A percentile compares a stretch with the other conserved stretches of the same genome.
Evolutionary conservation across 805 yeast genomes (phyloP).

Genomic region (Kluyveromyces starmeri): DNA sequence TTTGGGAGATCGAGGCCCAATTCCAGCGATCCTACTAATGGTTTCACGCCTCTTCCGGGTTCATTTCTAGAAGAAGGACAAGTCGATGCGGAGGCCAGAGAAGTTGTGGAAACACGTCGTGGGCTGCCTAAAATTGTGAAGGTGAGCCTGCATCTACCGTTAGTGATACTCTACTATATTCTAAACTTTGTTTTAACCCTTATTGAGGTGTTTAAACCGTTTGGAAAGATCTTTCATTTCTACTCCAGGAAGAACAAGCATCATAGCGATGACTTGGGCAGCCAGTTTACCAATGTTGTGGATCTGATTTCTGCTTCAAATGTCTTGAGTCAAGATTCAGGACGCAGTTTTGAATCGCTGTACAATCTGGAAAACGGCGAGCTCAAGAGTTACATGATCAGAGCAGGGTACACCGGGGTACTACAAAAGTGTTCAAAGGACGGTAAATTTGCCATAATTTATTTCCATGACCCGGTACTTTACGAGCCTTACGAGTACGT

Average conservation of each 20-base stretch:
- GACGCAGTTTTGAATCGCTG: constrained; percentile 20
- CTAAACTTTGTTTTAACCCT: constrained; percentile 9
- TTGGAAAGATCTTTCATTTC: constrained; percentile 16
- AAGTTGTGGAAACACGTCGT: no score
- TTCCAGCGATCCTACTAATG: no score
- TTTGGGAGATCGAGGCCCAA: background rate
- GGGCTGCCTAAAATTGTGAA: constrained; percentile 5
- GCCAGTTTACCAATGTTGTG: constrained; percentile 1
- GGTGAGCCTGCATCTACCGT: constrained; percentile 11
- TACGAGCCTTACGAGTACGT: constrained; percentile 51
- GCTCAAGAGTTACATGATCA: constrained; percentile 24
- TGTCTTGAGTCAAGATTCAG: background rate
- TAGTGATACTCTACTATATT: constrained; percentile 14
- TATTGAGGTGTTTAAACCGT: constrained; percentile 14
- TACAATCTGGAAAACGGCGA: constrained; percentile 18
- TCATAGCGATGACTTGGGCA: constrained; percentile 2
- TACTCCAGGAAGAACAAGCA: constrained; percentile 15
- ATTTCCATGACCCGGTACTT: constrained; percentile 64
- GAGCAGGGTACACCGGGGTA: constrained; percentile 77
- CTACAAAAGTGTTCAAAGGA: constrained; percentile 59
- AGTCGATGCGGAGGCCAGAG: no score
- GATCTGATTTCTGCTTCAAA: background rate
- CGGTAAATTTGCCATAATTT: constrained; percentile 63
- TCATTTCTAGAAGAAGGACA: constrained; percentile 5
- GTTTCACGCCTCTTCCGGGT: constrained; percentile 13